Conservation (phyloP, 257 asterid species). For the Rauvolfia tetraphylla region DNA sequence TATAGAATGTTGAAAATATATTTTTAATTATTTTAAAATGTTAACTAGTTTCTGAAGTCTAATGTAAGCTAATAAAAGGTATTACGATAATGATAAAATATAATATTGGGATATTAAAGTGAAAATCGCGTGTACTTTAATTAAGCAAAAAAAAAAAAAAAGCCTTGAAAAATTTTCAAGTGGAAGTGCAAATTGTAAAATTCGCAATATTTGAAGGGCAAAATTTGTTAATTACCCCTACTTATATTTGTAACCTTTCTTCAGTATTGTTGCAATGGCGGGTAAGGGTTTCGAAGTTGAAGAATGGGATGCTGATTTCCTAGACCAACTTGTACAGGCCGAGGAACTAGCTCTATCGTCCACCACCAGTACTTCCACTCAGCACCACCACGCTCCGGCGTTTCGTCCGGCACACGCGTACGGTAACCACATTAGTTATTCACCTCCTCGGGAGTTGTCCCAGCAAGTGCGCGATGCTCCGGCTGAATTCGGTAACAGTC, state of each 20-base stretch:
- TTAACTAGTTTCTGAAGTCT: too few species aligned
- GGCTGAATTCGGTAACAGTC: not conserved
- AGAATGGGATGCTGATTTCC: constrained; percentile 61
- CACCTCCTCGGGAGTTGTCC: constrained; percentile 88
- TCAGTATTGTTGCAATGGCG: constrained; percentile 41
- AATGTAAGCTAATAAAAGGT: too few species aligned
- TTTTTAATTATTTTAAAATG: too few species aligned
- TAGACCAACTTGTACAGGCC: constrained; percentile 39
- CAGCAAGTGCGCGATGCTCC: constrained; percentile 41
- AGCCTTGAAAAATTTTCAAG: too few species aligned
- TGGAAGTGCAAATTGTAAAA: too few species aligned
- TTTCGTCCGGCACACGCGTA: constrained; percentile 18
- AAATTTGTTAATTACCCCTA: not conserved
- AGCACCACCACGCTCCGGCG: constrained; percentile 22
- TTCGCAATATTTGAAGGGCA: too few species aligned
- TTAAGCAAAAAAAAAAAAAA: too few species aligned
- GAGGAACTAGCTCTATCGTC: constrained; percentile 45
- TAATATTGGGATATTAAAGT: too few species aligned
- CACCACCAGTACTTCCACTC: constrained; percentile 21
- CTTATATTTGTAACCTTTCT: not conserved
- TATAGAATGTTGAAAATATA: too few species aligned
- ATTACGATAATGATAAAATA: too few species aligned
- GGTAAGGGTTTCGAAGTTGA: constrained; percentile 53
- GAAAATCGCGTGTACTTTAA: too few species aligned
- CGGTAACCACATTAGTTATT: constrained; percentile 30